Percentiles rank a stretch among this genome's conserved stretches.
Conservation (phyloP, 169 alveolate species). For the Theileria equi region DNA sequence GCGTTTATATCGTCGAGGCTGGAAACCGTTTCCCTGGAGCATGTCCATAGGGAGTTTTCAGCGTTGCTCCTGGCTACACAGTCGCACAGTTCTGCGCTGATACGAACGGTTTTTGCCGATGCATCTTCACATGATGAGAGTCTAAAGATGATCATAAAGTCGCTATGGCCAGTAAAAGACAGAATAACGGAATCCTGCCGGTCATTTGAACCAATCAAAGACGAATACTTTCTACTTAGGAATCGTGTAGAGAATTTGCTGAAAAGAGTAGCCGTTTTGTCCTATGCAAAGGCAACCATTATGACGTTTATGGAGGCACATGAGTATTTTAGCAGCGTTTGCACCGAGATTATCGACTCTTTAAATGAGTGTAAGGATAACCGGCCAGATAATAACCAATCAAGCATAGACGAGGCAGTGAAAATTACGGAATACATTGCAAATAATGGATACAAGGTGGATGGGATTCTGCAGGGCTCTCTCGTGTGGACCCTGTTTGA, state of each 20-base stretch:
- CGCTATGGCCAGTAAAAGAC: slow-evolving; percentile 45
- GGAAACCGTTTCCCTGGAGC: slow-evolving; percentile 53
- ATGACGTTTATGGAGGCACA: slow-evolving; percentile 19
- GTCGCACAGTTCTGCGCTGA: slow-evolving; percentile 49
- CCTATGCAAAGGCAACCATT: slow-evolving; percentile 44
- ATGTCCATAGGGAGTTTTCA: slow-evolving; percentile 41
- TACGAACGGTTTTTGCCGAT: slow-evolving; percentile 26
- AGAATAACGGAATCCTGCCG: slow-evolving; percentile 22
- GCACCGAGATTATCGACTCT: slow-evolving; percentile 34
- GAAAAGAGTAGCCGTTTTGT: slow-evolving; percentile 17
- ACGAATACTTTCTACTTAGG: neutral
- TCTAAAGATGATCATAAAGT: slow-evolving; percentile 37
- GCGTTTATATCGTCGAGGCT: slow-evolving; percentile 32
- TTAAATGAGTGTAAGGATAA: neutral
- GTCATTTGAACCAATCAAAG: slow-evolving; percentile 7
- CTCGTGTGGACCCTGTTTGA: slow-evolving; percentile 51
- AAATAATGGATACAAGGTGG: neutral
- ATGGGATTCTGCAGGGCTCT: no score
- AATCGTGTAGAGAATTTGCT: slow-evolving; percentile 3
- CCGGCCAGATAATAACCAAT: neutral
- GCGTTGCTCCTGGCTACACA: slow-evolving; percentile 52
- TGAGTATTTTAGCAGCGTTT: slow-evolving; percentile 21
- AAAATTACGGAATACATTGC: neutral
- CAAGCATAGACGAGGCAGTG: neutral
- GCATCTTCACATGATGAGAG: slow-evolving; percentile 48